phyloP scores from a whole-genome alignment of 2,329 filamentous ascomycete genomes.

The Graphiopsis chlorocephala region DNA sequence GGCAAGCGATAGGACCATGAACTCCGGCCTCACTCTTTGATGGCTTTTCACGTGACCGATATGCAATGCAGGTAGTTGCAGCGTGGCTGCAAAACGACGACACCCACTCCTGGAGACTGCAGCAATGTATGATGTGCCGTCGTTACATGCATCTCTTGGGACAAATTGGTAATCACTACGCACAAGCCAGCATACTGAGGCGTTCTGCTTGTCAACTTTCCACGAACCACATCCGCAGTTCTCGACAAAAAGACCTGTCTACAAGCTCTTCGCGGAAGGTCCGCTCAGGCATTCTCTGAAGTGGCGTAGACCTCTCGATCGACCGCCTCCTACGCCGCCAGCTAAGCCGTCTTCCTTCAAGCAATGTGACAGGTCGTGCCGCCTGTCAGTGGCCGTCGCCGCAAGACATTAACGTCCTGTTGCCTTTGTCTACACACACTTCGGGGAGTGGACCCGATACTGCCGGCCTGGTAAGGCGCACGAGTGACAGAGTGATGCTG shows the following conservation, averaged over 20 bases:
- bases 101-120: neutral
- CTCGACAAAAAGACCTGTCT: neutral
- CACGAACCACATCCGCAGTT: neutral
- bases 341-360: neutral
- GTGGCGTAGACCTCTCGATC: neutral
- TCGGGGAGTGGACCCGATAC: neutral
- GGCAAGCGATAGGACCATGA: slow-evolving; percentile 1
- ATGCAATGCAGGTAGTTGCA: slow-evolving; percentile 9
- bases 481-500: neutral
- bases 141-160: neutral
- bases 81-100: neutral
- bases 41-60: neutral
- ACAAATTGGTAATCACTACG: neutral
- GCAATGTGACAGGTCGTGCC: neutral
- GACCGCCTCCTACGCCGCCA: neutral
- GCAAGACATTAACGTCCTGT: neutral
- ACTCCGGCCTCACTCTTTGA: neutral
- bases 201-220: neutral
- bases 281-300: neutral
- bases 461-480: neutral
- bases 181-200: neutral
- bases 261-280: neutral
- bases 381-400: neutral
- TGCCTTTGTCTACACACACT: neutral
- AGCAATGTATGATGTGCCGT: neutral